A percentile compares a stretch with the other conserved stretches of the same genome.
Conservation (phyloP, 2,329 filamentous ascomycete species). For the Pseudocercospora musae region DNA sequence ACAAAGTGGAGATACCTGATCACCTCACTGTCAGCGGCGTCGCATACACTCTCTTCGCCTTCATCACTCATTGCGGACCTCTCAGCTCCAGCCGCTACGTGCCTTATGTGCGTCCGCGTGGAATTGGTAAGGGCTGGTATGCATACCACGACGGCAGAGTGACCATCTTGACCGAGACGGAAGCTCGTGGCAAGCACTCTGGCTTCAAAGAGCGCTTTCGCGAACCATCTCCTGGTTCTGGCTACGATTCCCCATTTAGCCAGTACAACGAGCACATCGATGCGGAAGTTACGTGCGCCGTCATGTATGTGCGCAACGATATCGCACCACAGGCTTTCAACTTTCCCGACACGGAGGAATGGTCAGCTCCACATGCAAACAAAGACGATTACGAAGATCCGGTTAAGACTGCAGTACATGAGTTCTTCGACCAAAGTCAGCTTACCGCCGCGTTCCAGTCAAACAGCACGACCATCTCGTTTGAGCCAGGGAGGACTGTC, state of each 20-base stretch:
- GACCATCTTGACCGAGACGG: constrained; percentile 54
- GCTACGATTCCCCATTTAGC: constrained; percentile 24
- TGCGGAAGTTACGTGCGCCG: constrained; percentile 26
- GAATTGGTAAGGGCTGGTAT: constrained; percentile 57
- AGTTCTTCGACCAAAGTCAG: constrained; percentile 5
- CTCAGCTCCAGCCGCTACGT: constrained; percentile 59
- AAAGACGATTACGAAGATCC: constrained; percentile 3
- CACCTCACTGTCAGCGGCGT: constrained; percentile 47
- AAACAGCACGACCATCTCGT: background rate
- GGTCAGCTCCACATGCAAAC: constrained; percentile 6
- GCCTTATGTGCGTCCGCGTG: constrained; percentile 57
- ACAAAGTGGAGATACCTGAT: constrained; percentile 57
- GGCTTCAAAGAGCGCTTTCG: constrained; percentile 13
- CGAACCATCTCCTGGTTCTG: constrained; percentile 8
- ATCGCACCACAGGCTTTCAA: constrained; percentile 14
- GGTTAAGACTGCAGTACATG: constrained; percentile 16
- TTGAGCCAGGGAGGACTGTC: background rate
- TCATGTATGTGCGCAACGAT: constrained; percentile 29
- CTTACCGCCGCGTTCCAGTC: background rate
- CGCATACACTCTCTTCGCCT: constrained; percentile 57
- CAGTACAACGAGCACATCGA: constrained; percentile 14
- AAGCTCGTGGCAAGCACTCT: constrained; percentile 45
- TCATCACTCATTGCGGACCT: constrained; percentile 58
- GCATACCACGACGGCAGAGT: constrained; percentile 54
- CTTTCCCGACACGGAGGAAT: constrained; percentile 15